phyloP scores from a whole-genome alignment of 2,329 filamentous ascomycete genomes.

The Elsinoe necatrix region DNA sequence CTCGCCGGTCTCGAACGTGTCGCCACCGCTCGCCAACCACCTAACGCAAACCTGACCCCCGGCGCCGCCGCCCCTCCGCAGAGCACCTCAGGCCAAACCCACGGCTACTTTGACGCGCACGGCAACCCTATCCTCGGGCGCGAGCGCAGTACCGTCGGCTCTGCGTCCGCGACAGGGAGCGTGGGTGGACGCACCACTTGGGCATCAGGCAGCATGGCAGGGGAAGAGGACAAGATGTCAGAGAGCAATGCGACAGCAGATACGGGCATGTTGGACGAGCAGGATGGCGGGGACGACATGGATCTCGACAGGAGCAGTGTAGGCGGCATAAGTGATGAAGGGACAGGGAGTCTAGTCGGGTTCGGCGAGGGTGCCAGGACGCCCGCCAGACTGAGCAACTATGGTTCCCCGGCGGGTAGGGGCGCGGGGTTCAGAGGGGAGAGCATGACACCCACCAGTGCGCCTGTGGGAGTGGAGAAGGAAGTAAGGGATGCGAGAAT shows the following conservation, averaged over 20 bases:
- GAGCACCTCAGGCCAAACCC: conserved; percentile 16
- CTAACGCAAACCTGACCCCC: conserved; percentile 38
- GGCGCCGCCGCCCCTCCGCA: conserved; percentile 36
- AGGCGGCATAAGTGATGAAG: conserved; percentile 79
- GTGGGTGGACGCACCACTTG: conserved; percentile 60
- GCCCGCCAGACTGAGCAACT: conserved; percentile 55
- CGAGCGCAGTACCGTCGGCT: conserved; percentile 83
- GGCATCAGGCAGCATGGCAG: conserved; percentile 55
- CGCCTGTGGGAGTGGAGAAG: conserved; percentile 16
- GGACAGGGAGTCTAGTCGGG: conserved; percentile 72
- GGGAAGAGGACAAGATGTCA: conserved; percentile 61
- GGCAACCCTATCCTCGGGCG: conserved; percentile 55
- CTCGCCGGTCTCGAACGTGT: conserved; percentile 86
- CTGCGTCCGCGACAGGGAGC: conserved; percentile 78
- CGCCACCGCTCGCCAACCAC: conserved; percentile 56
- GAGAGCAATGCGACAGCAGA: conserved; percentile 32
- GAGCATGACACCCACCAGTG: conserved; percentile 26
- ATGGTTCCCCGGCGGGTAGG: conserved; percentile 58
- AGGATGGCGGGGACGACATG: conserved; percentile 26
- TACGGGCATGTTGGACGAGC: conserved; percentile 1
- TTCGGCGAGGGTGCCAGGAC: conserved; percentile 78
- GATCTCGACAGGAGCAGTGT: conserved; percentile 49
- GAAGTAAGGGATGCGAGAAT: conserved; percentile 35
- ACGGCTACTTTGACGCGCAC: conserved; percentile 72
- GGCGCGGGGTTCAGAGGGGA: conserved; percentile 23